Percentiles rank a stretch among this genome's conserved stretches.
Conservation (phyloP, 768 basidiomycete genomes). For the Phanerochaete sordida region DNA sequence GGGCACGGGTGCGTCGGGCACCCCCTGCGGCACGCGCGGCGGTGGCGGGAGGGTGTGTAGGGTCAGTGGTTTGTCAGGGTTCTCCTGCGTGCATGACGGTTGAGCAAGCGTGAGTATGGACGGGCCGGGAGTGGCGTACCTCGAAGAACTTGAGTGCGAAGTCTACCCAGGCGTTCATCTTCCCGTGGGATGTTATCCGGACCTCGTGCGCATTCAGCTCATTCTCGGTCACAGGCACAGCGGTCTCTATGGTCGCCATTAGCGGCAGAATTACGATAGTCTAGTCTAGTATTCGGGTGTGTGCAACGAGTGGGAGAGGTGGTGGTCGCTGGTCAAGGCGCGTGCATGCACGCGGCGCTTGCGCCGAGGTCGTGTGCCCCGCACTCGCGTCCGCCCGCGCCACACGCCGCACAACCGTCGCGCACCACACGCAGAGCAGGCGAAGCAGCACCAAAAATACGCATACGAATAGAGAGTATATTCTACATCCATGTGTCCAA, state of each 20-base stretch:
- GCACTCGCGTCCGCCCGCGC: neutral
- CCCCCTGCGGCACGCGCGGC: slow-evolving; percentile 7
- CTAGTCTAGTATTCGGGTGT: no score
- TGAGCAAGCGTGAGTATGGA: neutral
- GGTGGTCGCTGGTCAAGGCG: neutral
- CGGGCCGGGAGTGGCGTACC: slow-evolving; percentile 17
- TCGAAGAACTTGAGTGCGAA: slow-evolving; percentile 36
- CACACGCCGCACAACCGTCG: neutral
- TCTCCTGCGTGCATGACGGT: slow-evolving; percentile 32
- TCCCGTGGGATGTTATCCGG: slow-evolving; percentile 35
- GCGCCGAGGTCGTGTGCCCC: neutral
- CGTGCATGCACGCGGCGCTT: neutral
- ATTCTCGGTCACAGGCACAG: neutral
- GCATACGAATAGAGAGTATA: slow-evolving; percentile 1
- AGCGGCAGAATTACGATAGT: no score
- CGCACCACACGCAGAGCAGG: no score
- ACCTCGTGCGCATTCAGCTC: slow-evolving; percentile 24
- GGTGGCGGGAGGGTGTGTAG: slow-evolving; percentile 55
- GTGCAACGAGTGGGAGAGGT: neutral
- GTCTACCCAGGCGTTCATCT: slow-evolving; percentile 32
- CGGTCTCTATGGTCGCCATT: neutral
- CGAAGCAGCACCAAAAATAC: neutral
- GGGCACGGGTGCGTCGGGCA: neutral
- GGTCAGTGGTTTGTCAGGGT: slow-evolving; percentile 45
- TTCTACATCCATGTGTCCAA: slow-evolving; percentile 5